Evolutionary conservation across 306 rosid species (phyloP).

Genomic region (Gastrolobium villosum): DNA sequence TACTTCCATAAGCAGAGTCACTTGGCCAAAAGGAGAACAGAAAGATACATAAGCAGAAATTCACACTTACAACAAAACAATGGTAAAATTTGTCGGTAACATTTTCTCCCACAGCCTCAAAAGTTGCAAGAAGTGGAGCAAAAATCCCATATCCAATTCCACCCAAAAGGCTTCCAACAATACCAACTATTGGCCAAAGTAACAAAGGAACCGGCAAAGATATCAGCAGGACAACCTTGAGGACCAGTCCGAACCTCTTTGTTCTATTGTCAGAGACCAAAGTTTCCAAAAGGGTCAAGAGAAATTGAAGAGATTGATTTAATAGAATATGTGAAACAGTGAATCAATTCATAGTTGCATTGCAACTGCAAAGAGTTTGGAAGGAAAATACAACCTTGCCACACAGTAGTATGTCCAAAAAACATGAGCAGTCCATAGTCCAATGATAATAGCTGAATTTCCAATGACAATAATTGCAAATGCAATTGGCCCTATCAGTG

Average conservation of each 20-base stretch:
- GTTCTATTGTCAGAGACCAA: constrained; percentile 60
- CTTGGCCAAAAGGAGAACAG: constrained; percentile 16
- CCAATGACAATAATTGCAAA: constrained; percentile 60
- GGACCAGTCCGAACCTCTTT: constrained; percentile 70
- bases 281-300: constrained; percentile 14
- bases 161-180: constrained; percentile 73
- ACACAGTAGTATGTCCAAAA: constrained; percentile 78
- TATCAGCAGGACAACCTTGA: constrained; percentile 65
- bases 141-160: constrained; percentile 87
- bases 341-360: constrained; percentile 20
- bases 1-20: not conserved
- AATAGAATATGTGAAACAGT: constrained; percentile 19
- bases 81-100: constrained; percentile 62
- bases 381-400: constrained; percentile 59
- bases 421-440: constrained; percentile 81
- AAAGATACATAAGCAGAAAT: constrained; percentile 36
- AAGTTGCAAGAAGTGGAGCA: constrained; percentile 79
- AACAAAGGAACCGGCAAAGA: constrained; percentile 71
- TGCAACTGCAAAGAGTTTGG: constrained; percentile 17
- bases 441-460: constrained; percentile 69
- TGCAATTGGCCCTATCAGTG: constrained; percentile 63
- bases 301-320: constrained; percentile 8
- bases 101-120: constrained; percentile 73
- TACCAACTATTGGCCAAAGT: constrained; percentile 70
- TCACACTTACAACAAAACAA: constrained; percentile 68